Base-by-base conservation (phyloP, 352 stramenopile species). In the Phytophthora aleatoria region DNA sequence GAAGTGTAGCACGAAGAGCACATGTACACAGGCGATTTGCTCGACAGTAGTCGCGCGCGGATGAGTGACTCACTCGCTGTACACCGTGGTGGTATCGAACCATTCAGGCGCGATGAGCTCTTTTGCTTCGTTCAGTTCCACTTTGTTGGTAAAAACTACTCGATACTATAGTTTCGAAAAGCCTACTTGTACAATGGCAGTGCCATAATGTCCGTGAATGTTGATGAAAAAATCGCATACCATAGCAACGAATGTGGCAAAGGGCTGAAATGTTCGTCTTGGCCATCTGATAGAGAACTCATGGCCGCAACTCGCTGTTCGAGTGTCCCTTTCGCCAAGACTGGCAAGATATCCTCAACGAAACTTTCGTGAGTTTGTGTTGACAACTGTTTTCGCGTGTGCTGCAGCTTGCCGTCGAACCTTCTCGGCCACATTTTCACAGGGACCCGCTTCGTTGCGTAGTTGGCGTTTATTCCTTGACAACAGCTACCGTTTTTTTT, bases 1-100 rank as follows among this genome's bases (percentile, higher is more conserved):
- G 47, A 51, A 60, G 50, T 56, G 48, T 64, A 54, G 30, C 52
- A 65, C 43, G 45, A 12, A 57, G 64, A 62, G 35, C 51, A 57
- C 39, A 53, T 50, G 51, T 38, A 11, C 12, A 11, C 12, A 8
- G 16, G 35, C 27, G 64, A 73, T 68, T 64, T 64, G 64, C 51
- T 60, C n/a, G 24, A 36, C 50, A 12, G 59, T 67, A 36, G 31
- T 36, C 31, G 31, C 28, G 7, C 28, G 28, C 28, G 3, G 31
- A 8, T 36, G 31, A 36, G 31, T 36, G 31, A 33, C 28, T 7
- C 28, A 33, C 28, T 33, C 28, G 2, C 28, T 33, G 28, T 33
- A 8, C 20, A 8, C 28, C 7, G 28, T 33, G 7, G 28, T 33
- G 28, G 28, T 33, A 33, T 33, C 28, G 3, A 33, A 33, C 28